phyloP scores from a whole-genome alignment of 2,329 filamentous ascomycete genomes.

The Alternaria panax region DNA sequence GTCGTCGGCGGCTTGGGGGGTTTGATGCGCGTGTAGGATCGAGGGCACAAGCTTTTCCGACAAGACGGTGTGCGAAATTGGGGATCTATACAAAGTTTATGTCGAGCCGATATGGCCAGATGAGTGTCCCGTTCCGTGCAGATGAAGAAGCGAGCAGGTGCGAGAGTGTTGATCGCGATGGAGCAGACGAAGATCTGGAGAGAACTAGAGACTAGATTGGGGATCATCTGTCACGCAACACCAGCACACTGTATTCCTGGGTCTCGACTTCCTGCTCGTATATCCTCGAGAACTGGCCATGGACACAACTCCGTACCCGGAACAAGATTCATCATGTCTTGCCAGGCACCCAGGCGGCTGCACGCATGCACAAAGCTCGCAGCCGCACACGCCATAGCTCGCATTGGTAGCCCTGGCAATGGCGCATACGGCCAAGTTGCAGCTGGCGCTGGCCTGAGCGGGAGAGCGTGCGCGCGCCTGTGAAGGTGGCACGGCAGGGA shows the following conservation, averaged over 20 bases:
- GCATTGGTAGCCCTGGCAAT: constrained; percentile 6
- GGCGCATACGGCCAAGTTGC: constrained; percentile 10
- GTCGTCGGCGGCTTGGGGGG: constrained; percentile 2
- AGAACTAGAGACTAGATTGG: not conserved
- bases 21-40: constrained; percentile 8
- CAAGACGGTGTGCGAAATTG: constrained; percentile 8
- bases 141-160: not conserved
- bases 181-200: constrained; percentile 1
- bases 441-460: constrained; percentile 18
- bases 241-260: not conserved
- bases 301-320: not conserved
- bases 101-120: constrained; percentile 4
- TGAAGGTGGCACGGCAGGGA: constrained; percentile 31
- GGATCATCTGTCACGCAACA: constrained; percentile 1
- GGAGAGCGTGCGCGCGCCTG: constrained; percentile 8
- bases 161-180: not conserved
- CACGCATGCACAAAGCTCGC: constrained; percentile 4
- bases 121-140: not conserved
- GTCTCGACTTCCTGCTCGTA: not conserved
- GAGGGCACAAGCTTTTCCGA: constrained; percentile 14
- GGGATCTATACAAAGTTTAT: constrained; percentile 2
- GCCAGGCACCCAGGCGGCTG: constrained; percentile 1
- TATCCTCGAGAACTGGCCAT: not conserved
- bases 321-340: not conserved
- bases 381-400: constrained; percentile 15